Percentiles rank a stretch among this genome's conserved stretches.
phyloP scores from a whole-genome alignment of 2,329 filamentous ascomycete genomes.

The Calonectria ilicicola region DNA sequence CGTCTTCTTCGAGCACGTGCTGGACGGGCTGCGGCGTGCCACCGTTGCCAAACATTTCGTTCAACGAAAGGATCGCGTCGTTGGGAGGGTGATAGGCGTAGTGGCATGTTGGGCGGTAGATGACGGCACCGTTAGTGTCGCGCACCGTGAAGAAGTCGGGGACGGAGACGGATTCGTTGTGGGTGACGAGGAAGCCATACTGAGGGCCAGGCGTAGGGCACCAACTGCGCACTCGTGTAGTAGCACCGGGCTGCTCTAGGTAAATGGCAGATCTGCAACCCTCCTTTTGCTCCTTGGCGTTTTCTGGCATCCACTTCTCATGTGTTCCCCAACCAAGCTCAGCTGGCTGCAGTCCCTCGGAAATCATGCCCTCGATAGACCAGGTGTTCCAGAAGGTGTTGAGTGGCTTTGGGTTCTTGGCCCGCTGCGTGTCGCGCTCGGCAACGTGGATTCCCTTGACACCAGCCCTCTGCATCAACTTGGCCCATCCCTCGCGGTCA shows the following conservation, averaged over 20 bases:
- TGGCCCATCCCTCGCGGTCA: neutral
- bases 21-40: neutral
- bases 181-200: neutral
- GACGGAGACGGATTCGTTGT: slow-evolving; percentile 1
- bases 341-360: neutral
- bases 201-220: neutral
- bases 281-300: neutral
- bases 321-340: slow-evolving; percentile 7
- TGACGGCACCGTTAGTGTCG: neutral
- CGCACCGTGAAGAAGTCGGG: slow-evolving; percentile 6
- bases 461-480: neutral
- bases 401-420: neutral
- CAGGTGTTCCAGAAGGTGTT: neutral
- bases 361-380: slow-evolving; percentile 7
- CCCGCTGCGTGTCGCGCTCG: slow-evolving; percentile 1
- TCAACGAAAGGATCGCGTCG: neutral
- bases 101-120: neutral
- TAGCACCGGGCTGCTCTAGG: neutral
- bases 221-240: neutral
- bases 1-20: neutral
- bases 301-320: neutral
- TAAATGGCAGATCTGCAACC: neutral
- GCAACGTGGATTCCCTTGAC: neutral
- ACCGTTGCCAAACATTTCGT: slow-evolving; percentile 10
- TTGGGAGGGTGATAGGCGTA: slow-evolving; percentile 7